phyloP scores from a whole-genome alignment of 192 early-diverging fungal species.

The Mortierella hygrophila region DNA sequence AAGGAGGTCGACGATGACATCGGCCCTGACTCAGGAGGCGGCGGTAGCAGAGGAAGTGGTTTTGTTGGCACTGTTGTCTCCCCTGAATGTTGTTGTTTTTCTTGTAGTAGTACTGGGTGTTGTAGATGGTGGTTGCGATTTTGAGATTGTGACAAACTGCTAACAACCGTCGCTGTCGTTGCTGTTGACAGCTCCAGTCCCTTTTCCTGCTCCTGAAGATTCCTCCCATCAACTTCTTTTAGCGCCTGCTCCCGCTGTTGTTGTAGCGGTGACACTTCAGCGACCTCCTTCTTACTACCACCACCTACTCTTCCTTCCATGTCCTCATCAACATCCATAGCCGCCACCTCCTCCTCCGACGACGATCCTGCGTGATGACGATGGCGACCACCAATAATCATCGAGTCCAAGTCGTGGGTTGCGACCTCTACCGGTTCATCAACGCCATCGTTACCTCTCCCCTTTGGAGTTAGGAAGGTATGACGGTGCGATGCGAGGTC shows the following conservation, averaged over 20 bases:
- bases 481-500: slow-evolving; percentile 7
- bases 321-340: neutral
- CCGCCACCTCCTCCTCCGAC: neutral
- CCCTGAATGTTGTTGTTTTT: neutral
- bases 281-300: no score
- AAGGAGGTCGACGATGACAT: neutral
- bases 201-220: neutral
- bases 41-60: neutral
- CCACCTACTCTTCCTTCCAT: neutral
- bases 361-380: neutral
- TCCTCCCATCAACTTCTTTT: neutral
- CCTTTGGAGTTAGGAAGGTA: neutral
- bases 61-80: neutral
- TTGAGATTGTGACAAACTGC: neutral
- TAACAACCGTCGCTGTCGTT: neutral
- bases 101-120: neutral
- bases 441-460: neutral
- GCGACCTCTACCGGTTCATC: slow-evolving; percentile 19
- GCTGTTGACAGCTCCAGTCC: neutral
- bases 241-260: neutral
- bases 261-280: neutral
- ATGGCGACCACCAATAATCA: slow-evolving; percentile 21
- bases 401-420: slow-evolving; percentile 25
- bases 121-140: neutral
- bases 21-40: neutral